These are phyloP conservation scores for Trichosporon sp. DNA, from an alignment of 1,284 basidiomycete species.

Conservation along the genomic window DNA sequence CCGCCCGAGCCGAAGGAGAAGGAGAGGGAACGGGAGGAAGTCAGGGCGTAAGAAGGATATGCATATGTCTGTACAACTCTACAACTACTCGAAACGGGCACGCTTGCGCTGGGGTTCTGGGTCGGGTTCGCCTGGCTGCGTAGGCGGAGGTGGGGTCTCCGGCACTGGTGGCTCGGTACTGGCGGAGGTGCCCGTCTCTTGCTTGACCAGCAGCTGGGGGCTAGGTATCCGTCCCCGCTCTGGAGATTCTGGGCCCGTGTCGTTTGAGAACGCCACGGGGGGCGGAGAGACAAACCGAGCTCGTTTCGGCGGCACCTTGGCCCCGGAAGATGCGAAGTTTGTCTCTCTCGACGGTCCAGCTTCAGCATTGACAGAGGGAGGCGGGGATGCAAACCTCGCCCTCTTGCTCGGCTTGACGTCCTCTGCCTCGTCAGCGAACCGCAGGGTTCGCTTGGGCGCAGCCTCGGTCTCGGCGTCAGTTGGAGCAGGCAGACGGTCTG, in stretches of 20 bases:
- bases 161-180: not conserved
- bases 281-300: not conserved
- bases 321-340: not conserved
- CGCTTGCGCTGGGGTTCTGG: conserved; percentile 2
- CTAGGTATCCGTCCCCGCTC: not conserved
- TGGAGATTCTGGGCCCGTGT: not conserved
- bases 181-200: not conserved
- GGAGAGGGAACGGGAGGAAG: not conserved
- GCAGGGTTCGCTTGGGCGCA: not conserved
- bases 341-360: not conserved
- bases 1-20: not conserved
- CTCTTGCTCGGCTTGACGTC: not conserved
- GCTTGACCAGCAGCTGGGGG: not conserved
- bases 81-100: not conserved
- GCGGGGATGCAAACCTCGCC: not conserved
- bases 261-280: not conserved
- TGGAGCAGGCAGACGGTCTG: not conserved
- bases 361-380: not conserved
- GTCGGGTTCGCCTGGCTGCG: not conserved
- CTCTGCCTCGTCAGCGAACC: not conserved
- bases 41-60: not conserved
- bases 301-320: not conserved
- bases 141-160: not conserved
- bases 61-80: not conserved
- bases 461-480: not conserved